Evolutionary conservation across 1,284 basidiomycete species (phyloP).

Genomic region (Volvariella volvacea): DNA sequence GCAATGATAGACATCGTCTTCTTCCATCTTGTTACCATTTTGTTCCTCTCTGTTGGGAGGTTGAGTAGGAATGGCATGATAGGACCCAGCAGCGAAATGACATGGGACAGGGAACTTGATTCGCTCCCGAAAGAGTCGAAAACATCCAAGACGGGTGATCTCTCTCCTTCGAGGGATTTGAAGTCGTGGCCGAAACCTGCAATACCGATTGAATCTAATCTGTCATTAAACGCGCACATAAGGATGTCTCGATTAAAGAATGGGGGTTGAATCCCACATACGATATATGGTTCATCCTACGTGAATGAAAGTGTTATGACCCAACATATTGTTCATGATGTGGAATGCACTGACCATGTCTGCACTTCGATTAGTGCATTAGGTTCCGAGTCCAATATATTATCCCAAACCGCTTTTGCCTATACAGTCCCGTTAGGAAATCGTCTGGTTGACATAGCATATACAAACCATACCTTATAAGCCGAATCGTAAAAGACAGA

Average conservation of each 20-base stretch:
- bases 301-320: neutral
- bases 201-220: conserved; percentile 54
- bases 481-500: conserved; percentile 31
- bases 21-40: conserved; percentile 28
- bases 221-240: conserved; percentile 13
- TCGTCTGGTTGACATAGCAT: neutral
- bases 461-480: conserved; percentile 36
- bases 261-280: too few relatives aligned
- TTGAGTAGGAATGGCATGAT: conserved; percentile 35
- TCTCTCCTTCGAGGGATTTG: conserved; percentile 41
- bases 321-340: neutral
- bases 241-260: neutral
- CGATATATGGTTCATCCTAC: conserved; percentile 27
- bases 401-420: conserved; percentile 47
- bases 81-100: conserved; percentile 33
- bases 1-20: conserved; percentile 38
- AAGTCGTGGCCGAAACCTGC: conserved; percentile 55
- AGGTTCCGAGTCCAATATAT: conserved; percentile 27
- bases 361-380: conserved; percentile 47
- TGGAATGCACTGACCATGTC: conserved; percentile 32
- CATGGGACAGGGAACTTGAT: conserved; percentile 17
- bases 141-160: conserved; percentile 34
- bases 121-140: conserved; percentile 35
- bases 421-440: conserved; percentile 14
- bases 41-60: conserved; percentile 34